phyloP scores from a whole-genome alignment of 164 flowering plant species.

The Nymphaea thermarum region DNA sequence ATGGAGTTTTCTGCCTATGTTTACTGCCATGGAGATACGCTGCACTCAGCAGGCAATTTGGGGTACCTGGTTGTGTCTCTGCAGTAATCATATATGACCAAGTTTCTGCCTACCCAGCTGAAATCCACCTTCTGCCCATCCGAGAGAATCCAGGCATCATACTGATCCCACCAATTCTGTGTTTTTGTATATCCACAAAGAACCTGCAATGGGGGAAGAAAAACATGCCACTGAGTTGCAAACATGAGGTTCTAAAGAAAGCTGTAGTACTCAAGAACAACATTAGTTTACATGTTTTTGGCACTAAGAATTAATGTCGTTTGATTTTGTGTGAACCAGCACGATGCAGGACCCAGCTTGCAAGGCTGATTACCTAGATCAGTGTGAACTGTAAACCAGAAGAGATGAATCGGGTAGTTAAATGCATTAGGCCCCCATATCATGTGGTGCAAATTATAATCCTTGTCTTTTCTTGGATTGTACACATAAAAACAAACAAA shows the following conservation, averaged over 20 bases:
- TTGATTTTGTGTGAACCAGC: background rate
- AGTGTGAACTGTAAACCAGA: background rate
- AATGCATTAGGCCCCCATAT: background rate
- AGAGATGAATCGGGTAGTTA: background rate
- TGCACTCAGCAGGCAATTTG: slow-evolving; percentile 59
- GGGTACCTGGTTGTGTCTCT: slow-evolving; percentile 51
- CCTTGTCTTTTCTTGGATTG: background rate
- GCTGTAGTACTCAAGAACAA: background rate
- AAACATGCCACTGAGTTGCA: background rate
- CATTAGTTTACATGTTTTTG: too few species aligned
- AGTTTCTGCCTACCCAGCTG: slow-evolving; percentile 82
- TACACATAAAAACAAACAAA: too few species aligned
- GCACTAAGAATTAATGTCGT: background rate
- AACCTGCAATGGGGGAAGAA: slow-evolving; percentile 32
- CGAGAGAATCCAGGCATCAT: slow-evolving; percentile 64
- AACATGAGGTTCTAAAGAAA: background rate
- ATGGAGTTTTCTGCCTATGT: background rate
- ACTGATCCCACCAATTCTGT: slow-evolving; percentile 84
- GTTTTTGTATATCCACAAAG: slow-evolving; percentile 71
- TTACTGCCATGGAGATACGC: slow-evolving; percentile 61
- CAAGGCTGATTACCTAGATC: background rate
- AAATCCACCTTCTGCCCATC: slow-evolving; percentile 55
- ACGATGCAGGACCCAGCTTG: background rate
- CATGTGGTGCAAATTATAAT: background rate
- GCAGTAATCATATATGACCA: slow-evolving; percentile 82